Conservation (phyloP, 129 eudicot genomes). For the Heracleum sosnowskyi region DNA sequence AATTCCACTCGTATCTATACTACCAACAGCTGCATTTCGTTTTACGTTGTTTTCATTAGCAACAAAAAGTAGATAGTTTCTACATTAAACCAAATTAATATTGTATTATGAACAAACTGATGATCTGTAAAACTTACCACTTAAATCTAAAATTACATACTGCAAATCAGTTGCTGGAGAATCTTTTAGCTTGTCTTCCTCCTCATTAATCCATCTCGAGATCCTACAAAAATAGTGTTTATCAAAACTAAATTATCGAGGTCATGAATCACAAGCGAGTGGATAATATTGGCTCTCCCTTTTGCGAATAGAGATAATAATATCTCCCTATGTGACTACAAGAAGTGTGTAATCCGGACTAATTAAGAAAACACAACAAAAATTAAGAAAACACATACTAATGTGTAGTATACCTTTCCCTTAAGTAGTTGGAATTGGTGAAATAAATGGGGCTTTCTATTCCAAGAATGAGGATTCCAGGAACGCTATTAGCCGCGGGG, state of each 20-base stretch:
- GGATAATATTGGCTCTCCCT: not conserved
- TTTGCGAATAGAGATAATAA: not conserved
- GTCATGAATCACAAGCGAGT: not conserved
- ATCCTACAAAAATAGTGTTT: slow-evolving; percentile 31
- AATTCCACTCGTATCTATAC: slow-evolving; percentile 86
- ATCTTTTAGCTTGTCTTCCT: slow-evolving; percentile 64
- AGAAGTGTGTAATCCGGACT: too few relatives aligned
- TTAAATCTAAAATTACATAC: slow-evolving; percentile 61
- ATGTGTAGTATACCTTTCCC: slow-evolving; percentile 57
- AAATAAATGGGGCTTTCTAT: slow-evolving; percentile 82
- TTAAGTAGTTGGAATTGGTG: slow-evolving; percentile 61
- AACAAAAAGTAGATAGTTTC: not conserved
- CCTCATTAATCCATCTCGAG: slow-evolving; percentile 82
- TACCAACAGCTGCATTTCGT: slow-evolving; percentile 61
- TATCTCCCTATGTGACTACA: not conserved
- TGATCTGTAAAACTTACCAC: slow-evolving; percentile 41
- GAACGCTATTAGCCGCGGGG: slow-evolving; percentile 40
- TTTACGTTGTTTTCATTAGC: not conserved
- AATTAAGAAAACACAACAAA: not conserved
- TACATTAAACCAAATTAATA: not conserved
- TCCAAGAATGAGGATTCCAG: slow-evolving; percentile 67
- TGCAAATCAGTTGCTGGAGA: slow-evolving; percentile 38
- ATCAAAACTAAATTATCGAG: not conserved
- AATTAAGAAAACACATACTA: too few relatives aligned
- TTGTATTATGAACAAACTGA: not conserved